These are phyloP conservation scores for Claviceps cyperi DNA, from an alignment of 2,329 filamentous ascomycete genomes.

Conservation along the genomic window DNA sequence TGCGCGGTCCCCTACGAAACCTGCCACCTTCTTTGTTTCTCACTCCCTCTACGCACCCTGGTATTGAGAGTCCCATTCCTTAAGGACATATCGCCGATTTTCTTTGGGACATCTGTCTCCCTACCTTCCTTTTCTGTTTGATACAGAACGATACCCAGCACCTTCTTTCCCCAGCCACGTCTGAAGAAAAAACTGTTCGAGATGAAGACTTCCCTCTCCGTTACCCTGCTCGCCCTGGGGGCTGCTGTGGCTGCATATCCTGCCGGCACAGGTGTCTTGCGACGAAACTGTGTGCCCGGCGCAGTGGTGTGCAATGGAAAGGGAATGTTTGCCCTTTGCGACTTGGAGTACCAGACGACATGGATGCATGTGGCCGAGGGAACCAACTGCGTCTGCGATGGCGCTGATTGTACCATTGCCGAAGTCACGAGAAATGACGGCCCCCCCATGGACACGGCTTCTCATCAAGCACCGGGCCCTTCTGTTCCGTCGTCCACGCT, in stretches of 20 bases:
- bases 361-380: conserved; percentile 2
- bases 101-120: no score
- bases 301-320: conserved; percentile 2
- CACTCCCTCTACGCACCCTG: no score
- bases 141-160: no score
- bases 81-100: no score
- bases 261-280: background rate
- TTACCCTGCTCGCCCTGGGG: background rate
- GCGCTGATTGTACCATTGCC: background rate
- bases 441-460: background rate
- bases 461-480: background rate
- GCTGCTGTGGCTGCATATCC: conserved; percentile 2
- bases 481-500: background rate
- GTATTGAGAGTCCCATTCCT: background rate
- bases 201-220: background rate
- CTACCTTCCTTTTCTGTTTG: no score
- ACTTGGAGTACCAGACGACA: background rate
- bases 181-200: background rate
- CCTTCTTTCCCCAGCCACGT: no score
- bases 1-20: no score
- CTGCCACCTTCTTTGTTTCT: no score
- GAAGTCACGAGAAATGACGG: background rate
- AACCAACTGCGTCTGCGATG: conserved; percentile 1
- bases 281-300: background rate
- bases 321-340: conserved; percentile 1